Evolutionary conservation across 139 green algal genomes (phyloP), one percentile per base, ranked within the genome.

Genomic region (Trebouxia sp.): DNA sequence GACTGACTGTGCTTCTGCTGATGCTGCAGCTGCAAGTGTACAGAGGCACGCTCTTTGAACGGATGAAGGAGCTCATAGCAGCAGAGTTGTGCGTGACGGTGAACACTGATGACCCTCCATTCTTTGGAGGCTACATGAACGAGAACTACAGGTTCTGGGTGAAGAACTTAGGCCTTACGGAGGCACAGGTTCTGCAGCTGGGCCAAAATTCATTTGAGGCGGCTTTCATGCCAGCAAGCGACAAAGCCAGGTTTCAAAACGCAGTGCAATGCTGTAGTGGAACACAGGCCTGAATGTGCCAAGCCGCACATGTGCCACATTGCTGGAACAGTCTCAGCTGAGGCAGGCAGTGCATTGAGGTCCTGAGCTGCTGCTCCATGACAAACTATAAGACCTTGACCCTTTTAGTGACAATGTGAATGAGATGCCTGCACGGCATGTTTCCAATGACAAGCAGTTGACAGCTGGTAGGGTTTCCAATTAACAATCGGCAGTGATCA

Each of bases 71-170:
- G 47, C 58, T 91, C 22, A 37, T 89, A 51, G 35, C 9, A 1
- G 55, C 20, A 11, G 79, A 48, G 20, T 28, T 93, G 35, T 15
- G 20, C 58, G 43, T 62, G 32, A 80, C 51, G 14, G 42, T 72
- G 32, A 78, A 65, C 26, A 56, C 75, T 17, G 91, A 94, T 78
- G 91, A 94, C 82, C 88, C 91, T 0, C 87, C 89, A 5, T 93
- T 90, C 76, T 92, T 94, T 65, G 82, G 62, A 0, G 83, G 82
- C 7, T 90, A 93, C 55, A 26, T 92, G 0, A 80, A 80, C 15
- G 79, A 62, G 30, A 92, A 94, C 79, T 92, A 84, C 51, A 39
- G 75, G 26, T 92, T 66, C 28, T 15, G 86, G 5, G 81, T 35
- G 14, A n/a, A 81, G 24, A 37, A 70, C 2, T 17, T 72, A 37